A percentile compares a stretch with the other conserved stretches of the same genome.
Conservation (phyloP, 345 rosid species). For the Rhizophora mangle region DNA sequence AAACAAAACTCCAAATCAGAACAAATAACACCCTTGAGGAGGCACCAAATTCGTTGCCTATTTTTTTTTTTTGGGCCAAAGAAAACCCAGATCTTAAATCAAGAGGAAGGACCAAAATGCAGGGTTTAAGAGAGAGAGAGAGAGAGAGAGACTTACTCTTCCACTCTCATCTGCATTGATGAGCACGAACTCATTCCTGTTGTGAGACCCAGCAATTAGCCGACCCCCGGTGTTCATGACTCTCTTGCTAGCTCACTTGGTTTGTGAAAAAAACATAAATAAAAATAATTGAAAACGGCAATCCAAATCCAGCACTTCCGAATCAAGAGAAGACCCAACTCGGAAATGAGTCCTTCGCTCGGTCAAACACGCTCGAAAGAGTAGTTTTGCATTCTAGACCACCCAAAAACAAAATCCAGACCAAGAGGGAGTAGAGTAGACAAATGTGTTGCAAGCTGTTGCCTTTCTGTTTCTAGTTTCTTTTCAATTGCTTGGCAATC, state of each 20-base stretch:
- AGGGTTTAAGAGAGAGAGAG: conserved; percentile 1
- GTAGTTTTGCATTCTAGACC: conserved; percentile 6
- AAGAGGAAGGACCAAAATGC: conserved; percentile 7
- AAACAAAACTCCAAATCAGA: neutral
- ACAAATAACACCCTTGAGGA: neutral
- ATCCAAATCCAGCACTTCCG: conserved; percentile 6
- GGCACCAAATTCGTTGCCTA: neutral
- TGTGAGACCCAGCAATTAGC: conserved; percentile 93
- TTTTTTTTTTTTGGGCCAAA: neutral
- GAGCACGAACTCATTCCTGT: conserved; percentile 88
- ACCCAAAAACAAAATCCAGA: neutral
- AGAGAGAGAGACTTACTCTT: conserved; percentile 43
- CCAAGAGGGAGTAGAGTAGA: too few species aligned
- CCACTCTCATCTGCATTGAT: conserved; percentile 88
- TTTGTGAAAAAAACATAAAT: neutral
- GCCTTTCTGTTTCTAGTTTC: neutral
- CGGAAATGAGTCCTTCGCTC: conserved; percentile 5
- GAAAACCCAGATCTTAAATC: conserved; percentile 39
- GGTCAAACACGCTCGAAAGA: conserved; percentile 3
- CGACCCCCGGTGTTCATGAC: conserved; percentile 86
- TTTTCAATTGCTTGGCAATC: neutral
- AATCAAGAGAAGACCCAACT: conserved; percentile 14
- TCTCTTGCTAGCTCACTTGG: conserved; percentile 3
- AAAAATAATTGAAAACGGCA: conserved; percentile 1
- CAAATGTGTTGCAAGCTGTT: too few species aligned